Evolutionary conservation across 2,329 filamentous ascomycete genomes (phyloP).

Genomic region (Aspergillus brunneoviolaceus): DNA sequence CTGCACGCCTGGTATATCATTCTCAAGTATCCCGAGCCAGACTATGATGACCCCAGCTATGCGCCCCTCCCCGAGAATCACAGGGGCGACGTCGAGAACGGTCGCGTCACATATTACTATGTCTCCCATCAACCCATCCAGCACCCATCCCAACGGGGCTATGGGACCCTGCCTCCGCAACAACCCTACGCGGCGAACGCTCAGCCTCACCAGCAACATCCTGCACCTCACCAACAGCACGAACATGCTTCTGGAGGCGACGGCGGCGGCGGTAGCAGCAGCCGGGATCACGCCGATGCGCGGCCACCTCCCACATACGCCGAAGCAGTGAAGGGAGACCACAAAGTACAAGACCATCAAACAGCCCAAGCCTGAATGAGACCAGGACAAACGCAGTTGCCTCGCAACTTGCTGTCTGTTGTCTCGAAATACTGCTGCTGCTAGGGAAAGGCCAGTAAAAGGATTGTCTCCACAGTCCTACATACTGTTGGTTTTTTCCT

Average conservation of each 20-base stretch:
- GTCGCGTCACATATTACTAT: conserved; percentile 72
- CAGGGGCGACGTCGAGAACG: conserved; percentile 39
- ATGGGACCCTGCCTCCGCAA: conserved; percentile 42
- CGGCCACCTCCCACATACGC: conserved; percentile 76
- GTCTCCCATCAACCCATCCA: conserved; percentile 55
- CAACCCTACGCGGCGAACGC: conserved; percentile 17
- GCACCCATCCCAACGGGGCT: conserved; percentile 34
- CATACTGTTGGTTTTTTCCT: neutral
- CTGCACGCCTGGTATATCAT: conserved; percentile 99
- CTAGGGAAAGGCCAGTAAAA: neutral
- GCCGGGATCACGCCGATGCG: conserved; percentile 38
- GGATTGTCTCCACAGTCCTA: neutral
- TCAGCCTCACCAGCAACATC: conserved; percentile 14
- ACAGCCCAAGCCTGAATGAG: neutral
- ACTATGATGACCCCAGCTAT: conserved; percentile 62
- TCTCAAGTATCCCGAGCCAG: conserved; percentile 75
- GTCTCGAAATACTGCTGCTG: neutral
- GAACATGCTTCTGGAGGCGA: conserved; percentile 23
- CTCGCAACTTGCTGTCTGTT: neutral
- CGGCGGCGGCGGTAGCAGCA: conserved; percentile 24
- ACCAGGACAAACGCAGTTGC: neutral
- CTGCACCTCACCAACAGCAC: conserved; percentile 25
- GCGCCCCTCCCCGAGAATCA: conserved; percentile 54
- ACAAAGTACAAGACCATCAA: conserved; percentile 81
- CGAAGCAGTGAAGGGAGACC: conserved; percentile 82